Percentiles rank a stretch among this genome's conserved stretches.
Evolutionary conservation across 768 basidiomycete genomes (phyloP).

Genomic region (Jaapia argillacea): DNA sequence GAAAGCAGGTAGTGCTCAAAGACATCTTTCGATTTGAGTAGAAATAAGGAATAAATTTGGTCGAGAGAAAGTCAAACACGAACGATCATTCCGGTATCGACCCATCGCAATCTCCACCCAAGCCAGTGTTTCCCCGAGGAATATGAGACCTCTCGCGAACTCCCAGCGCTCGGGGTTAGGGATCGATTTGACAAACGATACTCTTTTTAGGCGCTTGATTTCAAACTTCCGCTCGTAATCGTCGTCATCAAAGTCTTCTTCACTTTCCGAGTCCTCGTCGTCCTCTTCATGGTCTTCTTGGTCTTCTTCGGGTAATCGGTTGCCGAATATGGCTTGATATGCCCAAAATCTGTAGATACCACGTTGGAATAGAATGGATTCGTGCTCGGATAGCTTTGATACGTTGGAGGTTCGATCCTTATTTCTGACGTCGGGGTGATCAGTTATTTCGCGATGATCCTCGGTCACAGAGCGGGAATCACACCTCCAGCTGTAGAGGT

Average conservation of each 20-base stretch:
- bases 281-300: not conserved
- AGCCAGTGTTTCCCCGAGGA: not conserved
- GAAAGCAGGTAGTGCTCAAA: too few relatives aligned
- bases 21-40: too few relatives aligned
- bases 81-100: not conserved
- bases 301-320: too few relatives aligned
- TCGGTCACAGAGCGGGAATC: conserved; percentile 1
- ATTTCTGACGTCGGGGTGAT: conserved; percentile 15
- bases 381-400: conserved; percentile 19
- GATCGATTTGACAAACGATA: not conserved
- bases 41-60: too few relatives aligned
- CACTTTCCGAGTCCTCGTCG: not conserved
- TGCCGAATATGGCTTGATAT: not conserved
- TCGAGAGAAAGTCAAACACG: too few relatives aligned
- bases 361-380: conserved; percentile 21
- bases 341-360: conserved; percentile 22
- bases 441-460: not conserved
- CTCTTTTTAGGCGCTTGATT: not conserved
- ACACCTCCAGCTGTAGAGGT: conserved; percentile 30
- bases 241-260: not conserved
- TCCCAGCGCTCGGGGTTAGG: not conserved
- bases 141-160: not conserved
- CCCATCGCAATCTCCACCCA: not conserved
- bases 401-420: conserved; percentile 23
- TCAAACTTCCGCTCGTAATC: not conserved